Evolutionary conservation across 208 protist species (phyloP).

Genomic region (Crithidia bombi): DNA sequence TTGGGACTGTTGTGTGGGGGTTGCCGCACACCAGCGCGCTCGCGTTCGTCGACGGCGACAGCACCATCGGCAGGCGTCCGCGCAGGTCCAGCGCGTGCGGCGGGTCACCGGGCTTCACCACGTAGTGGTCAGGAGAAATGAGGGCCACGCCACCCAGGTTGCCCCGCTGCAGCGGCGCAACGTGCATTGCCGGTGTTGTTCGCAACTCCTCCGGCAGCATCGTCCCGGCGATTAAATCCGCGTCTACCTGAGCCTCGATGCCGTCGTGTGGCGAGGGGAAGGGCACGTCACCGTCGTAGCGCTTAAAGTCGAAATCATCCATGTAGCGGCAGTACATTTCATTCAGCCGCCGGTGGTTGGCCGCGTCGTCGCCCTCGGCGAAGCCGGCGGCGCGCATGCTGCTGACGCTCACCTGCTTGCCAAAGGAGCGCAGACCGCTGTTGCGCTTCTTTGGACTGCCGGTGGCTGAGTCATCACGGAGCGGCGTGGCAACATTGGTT

Average conservation of each 20-base stretch:
- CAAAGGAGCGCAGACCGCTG: not conserved
- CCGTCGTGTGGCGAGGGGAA: slow-evolving; percentile 53
- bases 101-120: slow-evolving; percentile 20
- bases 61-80: slow-evolving; percentile 29
- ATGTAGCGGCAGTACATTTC: slow-evolving; percentile 33
- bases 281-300: slow-evolving; percentile 13
- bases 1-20: slow-evolving; percentile 10
- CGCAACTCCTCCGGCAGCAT: slow-evolving; percentile 21
- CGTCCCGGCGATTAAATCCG: slow-evolving; percentile 23
- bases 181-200: slow-evolving; percentile 9
- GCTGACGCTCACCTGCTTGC: not conserved
- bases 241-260: slow-evolving; percentile 35
- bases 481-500: not conserved
- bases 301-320: slow-evolving; percentile 27
- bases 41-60: not conserved
- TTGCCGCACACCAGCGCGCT: slow-evolving; percentile 8
- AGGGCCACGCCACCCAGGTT: slow-evolving; percentile 33
- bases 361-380: slow-evolving; percentile 14
- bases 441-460: slow-evolving; percentile 1
- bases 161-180: slow-evolving; percentile 27
- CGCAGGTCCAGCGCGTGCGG: slow-evolving; percentile 10
- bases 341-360: slow-evolving; percentile 9
- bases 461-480: not conserved
- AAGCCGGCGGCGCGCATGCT: slow-evolving; percentile 9
- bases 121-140: slow-evolving; percentile 21